Percentiles rank a stretch among this genome's conserved stretches.
Evolutionary conservation across 176 grass and related monocot genomes (phyloP).

Genomic region (Oryza brachyantha): DNA sequence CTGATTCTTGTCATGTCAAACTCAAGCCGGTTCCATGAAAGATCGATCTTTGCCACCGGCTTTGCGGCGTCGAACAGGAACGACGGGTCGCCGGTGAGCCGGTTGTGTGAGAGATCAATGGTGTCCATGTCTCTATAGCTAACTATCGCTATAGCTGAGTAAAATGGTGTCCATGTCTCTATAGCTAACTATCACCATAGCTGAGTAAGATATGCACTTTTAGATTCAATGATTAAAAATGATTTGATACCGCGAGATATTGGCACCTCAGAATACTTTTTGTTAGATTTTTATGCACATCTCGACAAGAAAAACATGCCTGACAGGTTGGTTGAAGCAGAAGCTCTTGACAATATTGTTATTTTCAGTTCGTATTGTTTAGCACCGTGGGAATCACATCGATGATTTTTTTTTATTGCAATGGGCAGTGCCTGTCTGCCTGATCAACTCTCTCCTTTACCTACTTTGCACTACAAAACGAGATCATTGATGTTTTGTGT

Average conservation of each 20-base stretch:
- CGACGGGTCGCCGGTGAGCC: conserved; percentile 40
- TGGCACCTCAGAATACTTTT: no score
- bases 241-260: no score
- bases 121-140: conserved; percentile 28
- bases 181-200: no score
- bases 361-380: background rate
- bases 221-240: no score
- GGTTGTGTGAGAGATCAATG: conserved; percentile 51
- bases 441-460: no score
- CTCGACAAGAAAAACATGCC: background rate
- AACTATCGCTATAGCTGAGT: no score
- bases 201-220: no score
- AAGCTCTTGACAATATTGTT: background rate
- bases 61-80: conserved; percentile 43
- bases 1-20: conserved; percentile 48
- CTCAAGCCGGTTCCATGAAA: conserved; percentile 50
- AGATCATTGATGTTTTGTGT: no score
- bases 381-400: background rate
- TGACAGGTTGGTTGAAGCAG: background rate
- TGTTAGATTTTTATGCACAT: no score
- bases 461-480: no score
- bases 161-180: no score
- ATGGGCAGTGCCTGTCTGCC: background rate
- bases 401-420: background rate
- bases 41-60: conserved; percentile 39